Percentiles rank a stretch among this genome's conserved stretches.
phyloP scores from a whole-genome alignment of 1,139 yeast species.

The Pichia sp. region DNA sequence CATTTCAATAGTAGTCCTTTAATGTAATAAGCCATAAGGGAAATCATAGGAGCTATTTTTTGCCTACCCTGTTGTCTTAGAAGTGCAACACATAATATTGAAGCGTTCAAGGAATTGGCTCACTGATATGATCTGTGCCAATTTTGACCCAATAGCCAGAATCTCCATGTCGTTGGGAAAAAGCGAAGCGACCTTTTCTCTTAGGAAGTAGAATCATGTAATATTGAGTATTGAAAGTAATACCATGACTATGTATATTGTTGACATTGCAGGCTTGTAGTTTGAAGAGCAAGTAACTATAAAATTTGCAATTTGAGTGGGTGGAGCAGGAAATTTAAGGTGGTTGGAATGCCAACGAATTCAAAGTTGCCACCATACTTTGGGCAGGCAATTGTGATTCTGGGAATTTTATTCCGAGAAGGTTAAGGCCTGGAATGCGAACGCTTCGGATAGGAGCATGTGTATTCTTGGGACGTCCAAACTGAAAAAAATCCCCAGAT shows the following conservation, averaged over 20 bases:
- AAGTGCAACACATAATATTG: slow-evolving; percentile 78
- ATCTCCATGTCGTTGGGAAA: slow-evolving; percentile 69
- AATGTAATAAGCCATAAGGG: slow-evolving; percentile 64
- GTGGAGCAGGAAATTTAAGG: slow-evolving; percentile 87
- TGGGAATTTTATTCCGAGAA: slow-evolving; percentile 63
- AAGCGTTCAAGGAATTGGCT: slow-evolving; percentile 75
- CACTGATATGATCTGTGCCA: slow-evolving; percentile 67
- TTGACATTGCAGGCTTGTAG: slow-evolving; percentile 53
- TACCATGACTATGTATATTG: slow-evolving; percentile 51
- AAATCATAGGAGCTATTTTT: slow-evolving; percentile 71
- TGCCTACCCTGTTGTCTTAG: slow-evolving; percentile 86
- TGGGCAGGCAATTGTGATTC: slow-evolving; percentile 80
- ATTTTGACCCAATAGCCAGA: slow-evolving; percentile 38
- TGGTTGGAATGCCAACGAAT: slow-evolving; percentile 74
- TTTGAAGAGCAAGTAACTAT: slow-evolving; percentile 58
- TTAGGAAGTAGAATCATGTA: slow-evolving; percentile 45
- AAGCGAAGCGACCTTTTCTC: slow-evolving; percentile 52
- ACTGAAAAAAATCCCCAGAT: slow-evolving; percentile 50
- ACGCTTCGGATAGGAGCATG: slow-evolving; percentile 82
- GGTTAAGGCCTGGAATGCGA: slow-evolving; percentile 79
- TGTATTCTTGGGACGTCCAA: slow-evolving; percentile 77
- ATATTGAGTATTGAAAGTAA: slow-evolving; percentile 40
- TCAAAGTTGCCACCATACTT: slow-evolving; percentile 77
- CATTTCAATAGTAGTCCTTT: slow-evolving; percentile 69
- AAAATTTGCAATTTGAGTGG: slow-evolving; percentile 67